Evolutionary conservation across 2,329 filamentous ascomycete species (phyloP), one percentile per base, ranked within the genome.

Genomic region (Hypomyces rosellus): DNA sequence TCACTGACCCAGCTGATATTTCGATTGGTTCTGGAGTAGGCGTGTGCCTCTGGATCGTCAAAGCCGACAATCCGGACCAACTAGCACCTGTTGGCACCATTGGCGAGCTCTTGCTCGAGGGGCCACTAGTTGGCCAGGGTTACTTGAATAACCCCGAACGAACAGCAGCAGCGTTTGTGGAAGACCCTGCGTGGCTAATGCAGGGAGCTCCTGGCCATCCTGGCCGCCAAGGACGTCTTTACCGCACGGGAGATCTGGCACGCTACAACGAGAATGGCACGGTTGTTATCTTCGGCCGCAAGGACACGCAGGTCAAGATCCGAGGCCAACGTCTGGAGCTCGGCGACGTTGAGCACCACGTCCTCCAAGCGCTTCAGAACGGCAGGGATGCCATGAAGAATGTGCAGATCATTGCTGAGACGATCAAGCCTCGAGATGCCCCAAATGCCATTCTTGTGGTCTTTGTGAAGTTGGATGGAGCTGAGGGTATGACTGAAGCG

Each of bases 291-390:
- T 59, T 76, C 34, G 78, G 77, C 34, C 69, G 80, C 25, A 77
- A 77, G 56, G 79, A 82, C 55, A 71, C 72, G 0, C 79, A 82
- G 57, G 72, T 82, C 45, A 84, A 84, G 61, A 63, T 83, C 11
- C 69, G 74, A 33, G 82, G 82, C n/a, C 81, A 74, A 51, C 64
- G 78, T 37, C 67, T 80, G 42, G 82, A 77, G 63, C 65, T 77
- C 7, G 56, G 49, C 4, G 43, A 45, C 13, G 43, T 45, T 45
- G 43, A 45, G 33, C 9, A 45, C 12, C 43, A 45, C 20, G 43
- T 58, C 54, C 33, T 49, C 59, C 2, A 57, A 59, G 52, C 25
- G 42, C 49, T 45, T 43, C 37, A 18, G 14, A 37, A 34, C 43
- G 38, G 36, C 18, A 39, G 25, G 2, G 25, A 7, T 30, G 25